Base-by-base conservation (phyloP, 768 basidiomycete species). In the Boletus tylopilopsis region DNA sequence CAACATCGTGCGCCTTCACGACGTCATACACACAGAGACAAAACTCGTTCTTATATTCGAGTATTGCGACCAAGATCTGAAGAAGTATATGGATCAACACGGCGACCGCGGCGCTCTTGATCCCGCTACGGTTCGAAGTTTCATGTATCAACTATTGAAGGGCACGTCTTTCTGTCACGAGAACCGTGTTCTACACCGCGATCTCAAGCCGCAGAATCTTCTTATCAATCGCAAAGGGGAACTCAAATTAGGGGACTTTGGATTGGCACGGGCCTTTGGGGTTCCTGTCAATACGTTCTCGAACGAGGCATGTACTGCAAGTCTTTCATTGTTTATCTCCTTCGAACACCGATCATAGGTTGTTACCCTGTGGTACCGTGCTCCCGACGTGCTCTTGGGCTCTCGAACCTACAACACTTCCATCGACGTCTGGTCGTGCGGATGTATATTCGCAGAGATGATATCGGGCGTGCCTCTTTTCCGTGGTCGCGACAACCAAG, bases 401-500 rank as follows among this genome's bases (percentile, higher is more conserved):
- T 95, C 93, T 19, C 79, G 96, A 51, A 98, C 95, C 18, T 99
- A 99, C 67, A 94, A 87, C 72, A 98, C 96, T 3, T 93, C 90
- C 25, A 98, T 99, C 60, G 96, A 99, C 67, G 89, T 98, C 42
- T 99, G 96, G 96, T 94, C 91, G 13, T 95, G 93, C 49, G 96
- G 96, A 10, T 98, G 96, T 67, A 99, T 99, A 64, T 96, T 99
- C 66, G 95, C 96, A 18, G 96, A 99, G 71, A 98, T 99, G 95
- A 98, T 99, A 51, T 86, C 90, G 18, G 96, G 96, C 2, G 87
- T 94, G 6, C 96, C 96, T 23, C 79, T 99, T 24, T 99, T 99
- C 78, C 79, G 95, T 56, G 96, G 96, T 19, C 76, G 95, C 54
- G 96, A 98, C 67, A 97, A 97, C 62, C 88, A 94, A 57, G 96